Base-by-base conservation (phyloP, 768 basidiomycete genomes). In the Cantharellus cinnabarinus region DNA sequence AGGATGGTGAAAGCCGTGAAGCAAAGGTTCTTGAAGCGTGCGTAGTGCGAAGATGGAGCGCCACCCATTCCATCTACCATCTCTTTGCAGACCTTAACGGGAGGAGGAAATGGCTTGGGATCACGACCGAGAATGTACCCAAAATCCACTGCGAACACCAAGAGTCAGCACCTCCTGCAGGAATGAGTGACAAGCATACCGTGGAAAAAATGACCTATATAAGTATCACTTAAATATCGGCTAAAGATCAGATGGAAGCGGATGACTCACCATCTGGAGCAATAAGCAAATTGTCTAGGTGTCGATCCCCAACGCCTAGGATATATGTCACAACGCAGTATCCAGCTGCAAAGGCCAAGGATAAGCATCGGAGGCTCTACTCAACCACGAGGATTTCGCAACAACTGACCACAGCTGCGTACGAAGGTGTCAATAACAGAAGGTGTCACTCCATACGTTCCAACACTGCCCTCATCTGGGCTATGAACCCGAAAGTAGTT, bases 11-110 rank as follows among this genome's bases (percentile, higher is more conserved):
- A 98, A 1, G 90, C 95, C n/a, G 94, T 98, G 70, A 93, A 94
- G 69, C 89, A 95, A 63, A 91, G 85, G 64, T 81, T 85, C 70
- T 97, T 91, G 80, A 99, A 99, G 39, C 93, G 83, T 35, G 82
- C 79, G 69, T 97, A 97, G 68, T 98, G 94, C n/a, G 85, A 79
- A 3, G 91, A 94, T 66, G 86, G 80, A 1, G 88, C 82, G 5
- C 95, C 94, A n/a, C 95, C 95, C 91, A 99, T 94, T 5, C 88
- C 94, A 68, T 99, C 95, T 0, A 98, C 89, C 95, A 98, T 99
- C 68, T 98, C 95, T 67, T 94, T 93, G 71, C 93, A 97, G 44
- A 99, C 87, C 69, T 99, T 99, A 64, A 98, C 93, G 7, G 91
- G 88, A 3, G 95, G 95, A 2, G 95, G 93, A 67, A 93, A 94